Conservation (phyloP, 306 rosid species). For the Inga oerstediana region DNA sequence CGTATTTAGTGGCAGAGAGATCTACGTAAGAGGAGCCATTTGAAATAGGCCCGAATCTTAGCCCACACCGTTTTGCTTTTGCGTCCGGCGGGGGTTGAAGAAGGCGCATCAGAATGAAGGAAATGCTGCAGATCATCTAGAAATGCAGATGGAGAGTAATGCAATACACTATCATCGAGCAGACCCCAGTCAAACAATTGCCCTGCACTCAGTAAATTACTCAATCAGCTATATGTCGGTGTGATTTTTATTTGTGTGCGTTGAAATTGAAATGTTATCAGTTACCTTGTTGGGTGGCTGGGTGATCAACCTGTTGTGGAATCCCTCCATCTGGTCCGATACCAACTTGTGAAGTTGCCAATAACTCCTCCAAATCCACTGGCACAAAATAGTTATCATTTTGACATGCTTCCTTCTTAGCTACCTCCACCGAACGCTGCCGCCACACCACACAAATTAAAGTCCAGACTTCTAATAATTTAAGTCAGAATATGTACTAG, state of each 20-base stretch:
- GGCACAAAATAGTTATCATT: not conserved
- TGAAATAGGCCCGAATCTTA: constrained; percentile 31
- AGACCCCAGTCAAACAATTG: not conserved
- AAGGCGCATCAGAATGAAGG: not conserved
- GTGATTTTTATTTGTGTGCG: not conserved
- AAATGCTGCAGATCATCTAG: not conserved
- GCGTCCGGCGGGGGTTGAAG: not conserved
- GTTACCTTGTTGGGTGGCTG: not conserved
- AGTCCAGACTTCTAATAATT: too few species aligned
- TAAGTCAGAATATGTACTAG: too few species aligned
- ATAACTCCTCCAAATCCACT: not conserved
- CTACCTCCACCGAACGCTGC: not conserved
- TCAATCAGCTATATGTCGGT: not conserved
- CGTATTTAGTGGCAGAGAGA: not conserved
- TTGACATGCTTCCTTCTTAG: not conserved
- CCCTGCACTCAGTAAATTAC: not conserved
- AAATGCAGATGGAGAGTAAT: not conserved
- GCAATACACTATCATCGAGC: not conserved
- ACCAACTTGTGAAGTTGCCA: not conserved
- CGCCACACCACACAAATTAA: not conserved
- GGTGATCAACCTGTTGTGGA: not conserved
- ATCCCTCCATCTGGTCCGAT: too few species aligned
- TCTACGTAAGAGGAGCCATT: constrained; percentile 5
- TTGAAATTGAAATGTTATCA: not conserved
- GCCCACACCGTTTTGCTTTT: constrained; percentile 39